Base-by-base conservation (phyloP, 108 stramenopile species). In the Nannochloropsis gaditana region DNA sequence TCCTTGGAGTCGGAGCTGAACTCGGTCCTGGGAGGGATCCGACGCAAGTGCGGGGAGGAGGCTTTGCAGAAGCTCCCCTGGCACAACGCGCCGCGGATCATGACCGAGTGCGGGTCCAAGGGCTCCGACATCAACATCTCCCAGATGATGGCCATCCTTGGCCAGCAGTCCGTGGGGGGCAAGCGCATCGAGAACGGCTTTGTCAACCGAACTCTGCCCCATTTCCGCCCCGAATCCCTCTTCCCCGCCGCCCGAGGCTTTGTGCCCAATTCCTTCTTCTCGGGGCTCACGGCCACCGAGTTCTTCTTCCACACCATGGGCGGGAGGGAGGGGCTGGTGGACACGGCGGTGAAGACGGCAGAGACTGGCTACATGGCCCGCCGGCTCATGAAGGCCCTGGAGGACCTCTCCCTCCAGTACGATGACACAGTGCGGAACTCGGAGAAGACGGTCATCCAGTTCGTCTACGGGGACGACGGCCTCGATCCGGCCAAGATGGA, bases 231-330 rank as follows among this genome's bases (percentile, higher is more conserved):
- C 21, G 87, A 94, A 82, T 92, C 94, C 88, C 89, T 98, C 79
- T 94, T 93, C 21, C 96, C 99, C n/a, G 91, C 93, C 43, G 96
- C 97, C 41, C 96, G 96, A 84, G 99, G 99, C 42, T 99, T 99
- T 87, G 97, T 99, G 15, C 94, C 95, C 44, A 97, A 97, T 84
- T 95, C 95, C 43, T 99, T 99, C 89, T 97, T 91, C 89, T 92
- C 95, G 84, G 99, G 99, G n/a, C 91, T 99, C 85, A 95, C 95
- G 45, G 96, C 99, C 41, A 97, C 99, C 11, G 99, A 99, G 91
- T 99, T 99, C 89, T 97, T 99, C 91, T 99, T 99, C 90, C 99
- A 99, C 92, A 96, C 96, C 17, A 97, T 97, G 97, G 97, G 99
- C 45, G 97, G 99, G 9, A 93, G 98, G 85, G 88, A 88, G 91